phyloP scores from a whole-genome alignment of 768 basidiomycete genomes.

The Phylloporus sp. region DNA sequence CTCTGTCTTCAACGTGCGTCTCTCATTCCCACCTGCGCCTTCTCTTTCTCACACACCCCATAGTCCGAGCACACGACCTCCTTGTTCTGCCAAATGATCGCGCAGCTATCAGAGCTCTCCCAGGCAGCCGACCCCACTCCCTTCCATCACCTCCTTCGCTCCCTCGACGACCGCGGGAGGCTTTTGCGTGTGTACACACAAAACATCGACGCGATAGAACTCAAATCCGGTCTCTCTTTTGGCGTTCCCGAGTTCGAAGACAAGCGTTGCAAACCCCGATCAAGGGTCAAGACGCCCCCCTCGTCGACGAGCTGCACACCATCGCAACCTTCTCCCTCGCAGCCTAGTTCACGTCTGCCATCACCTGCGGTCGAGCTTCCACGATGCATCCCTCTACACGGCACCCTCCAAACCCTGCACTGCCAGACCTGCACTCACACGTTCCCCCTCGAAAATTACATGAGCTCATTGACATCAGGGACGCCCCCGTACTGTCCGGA shows the following conservation, averaged over 20 bases:
- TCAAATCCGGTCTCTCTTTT: constrained; percentile 79
- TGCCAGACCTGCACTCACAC: constrained; percentile 78
- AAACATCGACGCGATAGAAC: constrained; percentile 88
- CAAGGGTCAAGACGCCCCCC: constrained; percentile 38
- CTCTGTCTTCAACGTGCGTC: constrained; percentile 76
- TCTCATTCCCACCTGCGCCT: not conserved
- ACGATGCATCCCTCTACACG: constrained; percentile 86
- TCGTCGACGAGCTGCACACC: constrained; percentile 13
- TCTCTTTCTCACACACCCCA: constrained; percentile 20
- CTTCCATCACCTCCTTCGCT: constrained; percentile 72
- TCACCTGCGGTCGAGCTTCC: constrained; percentile 58
- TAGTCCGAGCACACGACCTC: constrained; percentile 73
- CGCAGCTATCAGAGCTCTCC: constrained; percentile 69
- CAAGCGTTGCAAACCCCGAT: constrained; percentile 49
- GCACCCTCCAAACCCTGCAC: constrained; percentile 72
- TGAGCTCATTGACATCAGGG: constrained; percentile 56
- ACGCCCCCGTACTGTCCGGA: constrained; percentile 72
- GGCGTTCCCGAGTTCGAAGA: constrained; percentile 71
- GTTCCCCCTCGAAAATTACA: constrained; percentile 57
- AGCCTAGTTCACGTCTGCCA: constrained; percentile 36
- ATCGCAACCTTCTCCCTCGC: constrained; percentile 15
- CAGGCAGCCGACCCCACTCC: constrained; percentile 69
- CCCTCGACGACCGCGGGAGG: constrained; percentile 68
- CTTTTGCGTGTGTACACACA: constrained; percentile 88
- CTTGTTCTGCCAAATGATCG: constrained; percentile 87